These are phyloP conservation scores for Pseudotulostoma volvatum DNA, from an alignment of 495 filamentous ascomycete genomes.

Conservation along the genomic window DNA sequence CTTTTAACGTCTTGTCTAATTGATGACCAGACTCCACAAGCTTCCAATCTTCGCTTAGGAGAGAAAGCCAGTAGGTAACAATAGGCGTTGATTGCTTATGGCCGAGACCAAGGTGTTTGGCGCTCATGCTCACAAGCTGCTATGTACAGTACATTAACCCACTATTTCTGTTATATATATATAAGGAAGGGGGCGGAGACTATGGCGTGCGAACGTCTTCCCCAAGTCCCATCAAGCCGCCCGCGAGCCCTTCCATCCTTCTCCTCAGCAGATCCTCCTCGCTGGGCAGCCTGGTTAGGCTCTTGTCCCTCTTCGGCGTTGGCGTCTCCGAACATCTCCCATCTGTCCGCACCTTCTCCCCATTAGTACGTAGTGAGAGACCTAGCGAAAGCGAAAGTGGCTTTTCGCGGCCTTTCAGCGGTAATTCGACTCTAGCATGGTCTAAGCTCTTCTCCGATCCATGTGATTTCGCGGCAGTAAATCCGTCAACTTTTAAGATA, in stretches of 20 bases:
- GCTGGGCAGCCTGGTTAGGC: constrained; percentile 59
- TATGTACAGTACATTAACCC: too few relatives aligned
- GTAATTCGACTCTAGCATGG: too few relatives aligned
- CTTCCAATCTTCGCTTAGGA: too few relatives aligned
- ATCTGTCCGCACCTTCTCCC: neutral
- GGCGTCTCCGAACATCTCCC: neutral
- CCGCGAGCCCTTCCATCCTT: constrained; percentile 71
- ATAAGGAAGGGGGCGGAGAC: too few relatives aligned
- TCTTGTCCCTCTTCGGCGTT: constrained; percentile 18
- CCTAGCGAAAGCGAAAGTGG: neutral
- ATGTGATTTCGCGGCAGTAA: neutral
- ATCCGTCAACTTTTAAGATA: constrained; percentile 10
- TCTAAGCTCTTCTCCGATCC: neutral
- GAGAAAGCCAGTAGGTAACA: too few relatives aligned
- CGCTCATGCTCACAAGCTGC: too few relatives aligned
- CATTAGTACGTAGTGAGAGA: neutral
- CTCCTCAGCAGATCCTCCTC: constrained; percentile 70
- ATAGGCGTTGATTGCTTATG: too few relatives aligned
- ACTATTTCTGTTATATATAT: too few relatives aligned
- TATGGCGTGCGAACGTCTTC: constrained; percentile 27
- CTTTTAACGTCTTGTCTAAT: too few relatives aligned
- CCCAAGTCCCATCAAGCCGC: constrained; percentile 54
- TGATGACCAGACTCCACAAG: too few relatives aligned
- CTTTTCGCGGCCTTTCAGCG: neutral
- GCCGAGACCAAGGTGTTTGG: too few relatives aligned